Evolutionary conservation across 2,329 filamentous ascomycete genomes (phyloP).

Genomic region (Verticillium dahliae): DNA sequence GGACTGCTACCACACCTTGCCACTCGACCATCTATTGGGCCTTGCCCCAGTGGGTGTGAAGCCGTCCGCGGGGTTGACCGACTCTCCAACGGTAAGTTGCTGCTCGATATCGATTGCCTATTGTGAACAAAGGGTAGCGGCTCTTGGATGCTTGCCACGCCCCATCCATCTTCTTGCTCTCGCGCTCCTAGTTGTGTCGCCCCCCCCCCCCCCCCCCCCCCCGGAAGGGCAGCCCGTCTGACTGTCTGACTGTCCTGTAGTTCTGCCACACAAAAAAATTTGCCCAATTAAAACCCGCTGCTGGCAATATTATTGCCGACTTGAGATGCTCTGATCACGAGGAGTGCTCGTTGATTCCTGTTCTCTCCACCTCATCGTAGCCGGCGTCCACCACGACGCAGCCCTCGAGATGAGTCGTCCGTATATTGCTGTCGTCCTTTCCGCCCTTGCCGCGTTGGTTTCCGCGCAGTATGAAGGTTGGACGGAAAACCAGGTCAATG

Average conservation of each 20-base stretch:
- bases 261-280: no score
- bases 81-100: background rate
- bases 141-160: background rate
- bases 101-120: background rate
- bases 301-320: background rate
- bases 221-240: no score
- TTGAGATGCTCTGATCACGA: background rate
- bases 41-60: background rate
- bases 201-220: no score
- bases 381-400: background rate
- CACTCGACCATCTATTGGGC: background rate
- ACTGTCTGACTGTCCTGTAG: background rate
- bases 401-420: background rate
- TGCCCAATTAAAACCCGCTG: background rate
- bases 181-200: background rate
- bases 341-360: background rate
- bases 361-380: background rate
- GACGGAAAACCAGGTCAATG: constrained; percentile 44
- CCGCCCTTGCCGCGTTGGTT: constrained; percentile 19
- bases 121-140: background rate
- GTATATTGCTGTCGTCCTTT: constrained; percentile 4
- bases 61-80: background rate
- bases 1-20: background rate
- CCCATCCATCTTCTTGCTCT: background rate
- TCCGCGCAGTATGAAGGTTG: constrained; percentile 41